phyloP scores from a whole-genome alignment of 768 basidiomycete genomes.

The Leccinum pellstonianum region DNA sequence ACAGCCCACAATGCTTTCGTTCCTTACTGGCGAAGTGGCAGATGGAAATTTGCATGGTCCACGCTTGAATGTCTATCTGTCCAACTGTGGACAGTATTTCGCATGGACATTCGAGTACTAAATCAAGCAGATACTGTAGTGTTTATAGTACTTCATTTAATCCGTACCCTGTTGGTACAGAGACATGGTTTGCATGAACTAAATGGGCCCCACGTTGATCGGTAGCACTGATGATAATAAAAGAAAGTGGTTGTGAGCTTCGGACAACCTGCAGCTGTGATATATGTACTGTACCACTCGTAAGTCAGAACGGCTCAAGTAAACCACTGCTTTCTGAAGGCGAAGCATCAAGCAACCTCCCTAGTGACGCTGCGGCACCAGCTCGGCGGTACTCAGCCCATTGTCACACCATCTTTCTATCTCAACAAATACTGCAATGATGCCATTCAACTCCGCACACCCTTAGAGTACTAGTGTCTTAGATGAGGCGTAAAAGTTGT shows the following conservation, averaged over 20 bases:
- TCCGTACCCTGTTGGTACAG: not conserved
- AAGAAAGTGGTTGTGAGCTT: not conserved
- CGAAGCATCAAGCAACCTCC: not conserved
- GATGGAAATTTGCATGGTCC: slow-evolving; percentile 58
- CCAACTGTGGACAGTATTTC: slow-evolving; percentile 24
- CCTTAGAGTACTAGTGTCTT: not conserved
- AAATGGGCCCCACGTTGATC: not conserved
- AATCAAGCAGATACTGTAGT: slow-evolving; percentile 49
- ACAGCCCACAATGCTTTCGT: slow-evolving; percentile 73
- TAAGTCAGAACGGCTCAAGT: not conserved
- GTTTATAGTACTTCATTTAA: not conserved
- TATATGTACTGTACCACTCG: too few species aligned
- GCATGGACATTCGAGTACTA: slow-evolving; percentile 79
- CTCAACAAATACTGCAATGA: not conserved
- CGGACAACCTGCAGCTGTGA: too few species aligned
- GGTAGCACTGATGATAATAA: not conserved
- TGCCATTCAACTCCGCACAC: not conserved
- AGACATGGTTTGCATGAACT: not conserved
- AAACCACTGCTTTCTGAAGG: not conserved
- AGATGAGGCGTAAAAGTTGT: not conserved
- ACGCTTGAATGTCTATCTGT: slow-evolving; percentile 70
- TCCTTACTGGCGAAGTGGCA: slow-evolving; percentile 77
- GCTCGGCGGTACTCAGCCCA: not conserved
- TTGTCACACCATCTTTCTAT: not conserved
- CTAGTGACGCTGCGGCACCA: not conserved